phyloP scores from a whole-genome alignment of 2,329 filamentous ascomycete genomes.

The Epichloe aotearoae region DNA sequence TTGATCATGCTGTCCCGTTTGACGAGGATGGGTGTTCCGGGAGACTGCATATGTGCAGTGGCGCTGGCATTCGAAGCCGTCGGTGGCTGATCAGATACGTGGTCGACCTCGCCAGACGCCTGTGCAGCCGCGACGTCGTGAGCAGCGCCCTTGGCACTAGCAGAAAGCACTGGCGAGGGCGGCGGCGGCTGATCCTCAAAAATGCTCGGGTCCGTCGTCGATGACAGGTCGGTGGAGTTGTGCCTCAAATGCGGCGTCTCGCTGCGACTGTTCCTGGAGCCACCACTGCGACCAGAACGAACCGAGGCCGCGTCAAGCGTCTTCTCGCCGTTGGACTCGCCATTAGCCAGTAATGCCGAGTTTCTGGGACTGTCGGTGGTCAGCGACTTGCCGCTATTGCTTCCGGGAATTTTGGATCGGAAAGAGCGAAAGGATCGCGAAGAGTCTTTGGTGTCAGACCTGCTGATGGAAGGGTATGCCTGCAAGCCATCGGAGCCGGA shows the following conservation, averaged over 20 bases:
- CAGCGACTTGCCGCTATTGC: conserved; percentile 27
- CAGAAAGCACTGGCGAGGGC: conserved; percentile 59
- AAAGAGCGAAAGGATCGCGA: conserved; percentile 74
- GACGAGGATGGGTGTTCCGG: conserved; percentile 81
- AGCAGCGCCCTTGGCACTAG: conserved; percentile 58
- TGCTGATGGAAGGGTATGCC: conserved; percentile 83
- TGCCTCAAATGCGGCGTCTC: conserved; percentile 29
- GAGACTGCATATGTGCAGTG: conserved; percentile 48
- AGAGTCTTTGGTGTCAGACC: conserved; percentile 87
- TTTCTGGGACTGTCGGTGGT: conserved; percentile 71
- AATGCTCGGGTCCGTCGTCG: conserved; percentile 29
- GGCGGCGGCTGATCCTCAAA: conserved; percentile 53
- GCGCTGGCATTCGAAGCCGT: conserved; percentile 44
- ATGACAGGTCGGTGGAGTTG: conserved; percentile 27
- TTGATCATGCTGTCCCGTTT: conserved; percentile 62
- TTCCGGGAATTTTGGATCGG: conserved; percentile 77
- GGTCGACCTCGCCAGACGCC: conserved; percentile 79
- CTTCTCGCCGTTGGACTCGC: conserved; percentile 46
- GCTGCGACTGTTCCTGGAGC: conserved; percentile 30
- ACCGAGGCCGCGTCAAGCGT: conserved; percentile 59
- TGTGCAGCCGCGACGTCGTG: conserved; percentile 72
- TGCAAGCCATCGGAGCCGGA: conserved; percentile 44
- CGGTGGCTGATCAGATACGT: conserved; percentile 83
- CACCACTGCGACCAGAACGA: conserved; percentile 51
- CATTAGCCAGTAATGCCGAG: conserved; percentile 54